Evolutionary conservation across 169 alveolate species (phyloP), one percentile per base, ranked within the genome.

Genomic region (Eimeria sp.): DNA sequence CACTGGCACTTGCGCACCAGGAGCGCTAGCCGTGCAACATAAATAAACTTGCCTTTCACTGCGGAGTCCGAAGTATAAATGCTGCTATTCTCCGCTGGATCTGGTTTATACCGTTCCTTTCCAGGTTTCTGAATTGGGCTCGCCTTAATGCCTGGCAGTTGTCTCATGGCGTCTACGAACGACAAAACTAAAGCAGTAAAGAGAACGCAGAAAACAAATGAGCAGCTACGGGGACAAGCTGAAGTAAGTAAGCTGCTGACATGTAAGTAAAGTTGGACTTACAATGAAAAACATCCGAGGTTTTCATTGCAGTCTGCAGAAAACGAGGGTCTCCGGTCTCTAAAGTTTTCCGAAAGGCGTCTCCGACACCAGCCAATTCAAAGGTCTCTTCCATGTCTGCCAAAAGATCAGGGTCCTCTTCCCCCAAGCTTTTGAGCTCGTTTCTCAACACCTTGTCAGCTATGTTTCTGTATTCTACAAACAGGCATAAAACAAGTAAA

Each of bases 301-400:
- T 16, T 64, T 64, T 87, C 93, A 87, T 87, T 62, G 93, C 93
- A 64, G n/a, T 64, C 82, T 25, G 83, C 66, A 87, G 77, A 64
- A 64, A 52, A 14, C 93, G 93, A 43, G 62, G 62, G 66, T 87
- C 93, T 43, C 72, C 72, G 30, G 93, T 87, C 56, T 46, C 49
- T 8, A 37, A 33, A 37, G 68, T 40, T 64, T 87, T 20, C 23
- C 43, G 68, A 37, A 87, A 87, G 54, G 93, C 68, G 37, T 87
- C 93, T 37, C 64, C 6, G 46, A 87, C 52, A 23, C 82, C 93
- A 0, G 82, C 93, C 43, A 62, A 18, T 64, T 37, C 74, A 18
- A 87, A 64, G 14, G 43, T 46, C 60, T 87, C 93, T 46, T 62
- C 82, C 82, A 87, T 87, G 27, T 64, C 82, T 18, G 18, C 43